These are phyloP conservation scores for Dryas drummondii DNA, from an alignment of 306 rosid genomes.

Conservation along the genomic window DNA sequence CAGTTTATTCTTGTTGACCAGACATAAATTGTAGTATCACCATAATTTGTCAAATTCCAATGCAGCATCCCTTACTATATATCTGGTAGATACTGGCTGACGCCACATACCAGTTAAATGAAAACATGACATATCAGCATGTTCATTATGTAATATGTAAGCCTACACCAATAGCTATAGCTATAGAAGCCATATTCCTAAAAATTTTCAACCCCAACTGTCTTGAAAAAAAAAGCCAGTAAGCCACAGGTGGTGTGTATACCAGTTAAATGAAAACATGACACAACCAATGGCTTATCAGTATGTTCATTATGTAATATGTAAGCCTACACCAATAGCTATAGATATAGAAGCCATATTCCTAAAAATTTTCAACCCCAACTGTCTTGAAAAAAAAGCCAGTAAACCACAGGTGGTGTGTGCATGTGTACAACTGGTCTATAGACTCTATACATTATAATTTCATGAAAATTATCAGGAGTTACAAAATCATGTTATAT, in stretches of 20 bases:
- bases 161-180: constrained; percentile 3
- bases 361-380: neutral
- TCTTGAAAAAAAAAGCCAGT: neutral
- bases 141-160: neutral
- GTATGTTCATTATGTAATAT: neutral
- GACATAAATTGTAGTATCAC: neutral
- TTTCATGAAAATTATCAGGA: neutral
- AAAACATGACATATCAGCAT: neutral
- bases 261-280: neutral
- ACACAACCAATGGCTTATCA: neutral
- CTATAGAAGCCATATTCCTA: neutral
- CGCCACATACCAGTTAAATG: neutral
- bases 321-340: constrained; percentile 6
- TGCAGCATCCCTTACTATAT: neutral
- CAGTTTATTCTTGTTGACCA: neutral
- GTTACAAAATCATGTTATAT: neutral
- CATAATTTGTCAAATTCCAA: constrained; percentile 5
- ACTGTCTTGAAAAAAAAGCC: neutral
- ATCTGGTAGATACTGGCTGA: neutral
- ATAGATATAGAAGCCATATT: neutral
- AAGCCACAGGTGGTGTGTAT: neutral
- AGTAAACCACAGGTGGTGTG: neutral
- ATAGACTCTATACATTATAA: neutral
- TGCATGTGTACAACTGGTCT: neutral
- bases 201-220: neutral